Base-by-base conservation (phyloP, 495 filamentous ascomycete genomes). In the Neurospora tetrasperma region DNA sequence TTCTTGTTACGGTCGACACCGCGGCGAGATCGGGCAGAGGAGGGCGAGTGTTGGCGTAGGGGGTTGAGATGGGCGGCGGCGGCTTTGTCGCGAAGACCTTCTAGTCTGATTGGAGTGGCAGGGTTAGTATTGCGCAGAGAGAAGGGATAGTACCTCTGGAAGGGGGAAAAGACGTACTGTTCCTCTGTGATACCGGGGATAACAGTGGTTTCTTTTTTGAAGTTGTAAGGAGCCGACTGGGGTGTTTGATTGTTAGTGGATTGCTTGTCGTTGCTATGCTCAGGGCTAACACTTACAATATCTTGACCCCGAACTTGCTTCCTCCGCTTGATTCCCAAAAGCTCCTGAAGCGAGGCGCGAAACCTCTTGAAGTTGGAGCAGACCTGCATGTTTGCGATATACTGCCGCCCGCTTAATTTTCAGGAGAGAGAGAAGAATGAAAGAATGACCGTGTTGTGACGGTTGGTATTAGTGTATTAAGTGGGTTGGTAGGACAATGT, bases 221-320 rank as follows among this genome's bases (percentile, higher is more conserved):
- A 85, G 74, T 84, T 76, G 79, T 84, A 86, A 5, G 84, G 84
- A 6, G 78, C 79, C 11, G 84, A 85, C 84, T 84, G 69, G 74
- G 23, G 48, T 39, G n/a, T n/a, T 20, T 39, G 44, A 23, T 18
- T 40, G 75, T 80, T 80, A 80, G 75, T 59, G n/a, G 44, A 59
- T 40, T 5, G 27, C 39, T 54, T 35, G 42, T 71, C 9, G 31
- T n/a, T 31, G 66, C 27, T 18, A 43, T 3, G 48, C 4, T 5
- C 11, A 5, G 59, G 35, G 39, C 42, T 23, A 35, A 20, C 16
- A 39, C 77, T 48, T 72, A 80, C 78, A 68, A 80, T 80, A 20
- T 78, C 75, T 39, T 71, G 68, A 35, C 72, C 71, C 71, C 76
- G 77, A 4, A 54, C 18, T 23, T 69, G 40, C 62, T 79, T 79